Conservation (phyloP, 75 land plant species). For the Selaginella tamariscina region DNA sequence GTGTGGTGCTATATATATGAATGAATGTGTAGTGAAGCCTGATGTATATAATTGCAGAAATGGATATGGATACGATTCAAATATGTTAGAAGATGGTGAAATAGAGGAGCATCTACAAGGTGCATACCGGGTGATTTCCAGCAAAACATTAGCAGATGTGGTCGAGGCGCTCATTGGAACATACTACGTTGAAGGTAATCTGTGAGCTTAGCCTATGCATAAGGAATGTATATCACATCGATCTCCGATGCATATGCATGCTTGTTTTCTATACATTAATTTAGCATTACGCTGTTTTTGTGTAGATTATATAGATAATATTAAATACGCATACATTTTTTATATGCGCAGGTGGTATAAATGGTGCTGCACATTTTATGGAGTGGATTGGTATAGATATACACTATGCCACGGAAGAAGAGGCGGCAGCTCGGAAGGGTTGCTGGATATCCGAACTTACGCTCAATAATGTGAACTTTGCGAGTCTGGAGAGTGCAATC, state of each 20-base stretch:
- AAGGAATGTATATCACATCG: too few species aligned
- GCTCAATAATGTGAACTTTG: conserved; percentile 70
- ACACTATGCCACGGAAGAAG: conserved; percentile 53
- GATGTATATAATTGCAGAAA: not conserved
- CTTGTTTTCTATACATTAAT: too few species aligned
- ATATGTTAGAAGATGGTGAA: conserved; percentile 85
- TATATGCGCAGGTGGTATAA: too few species aligned
- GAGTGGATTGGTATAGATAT: conserved; percentile 94
- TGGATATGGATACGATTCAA: conserved; percentile 36
- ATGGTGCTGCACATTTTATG: conserved; percentile 86
- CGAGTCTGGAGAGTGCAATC: conserved; percentile 47
- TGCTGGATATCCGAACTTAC: conserved; percentile 60
- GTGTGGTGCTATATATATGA: too few species aligned
- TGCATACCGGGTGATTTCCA: conserved; percentile 90
- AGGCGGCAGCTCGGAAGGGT: conserved; percentile 27
- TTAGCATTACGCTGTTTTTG: too few species aligned
- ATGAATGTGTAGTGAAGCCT: not conserved
- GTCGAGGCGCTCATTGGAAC: conserved; percentile 97
- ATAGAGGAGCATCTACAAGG: conserved; percentile 69
- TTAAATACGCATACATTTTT: too few species aligned
- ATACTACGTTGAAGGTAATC: conserved; percentile 97
- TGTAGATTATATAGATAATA: too few species aligned
- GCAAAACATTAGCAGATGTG: conserved; percentile 97
- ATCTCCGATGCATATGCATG: too few species aligned
- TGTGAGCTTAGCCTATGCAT: too few species aligned